phyloP scores from a whole-genome alignment of 495 filamentous ascomycete species.

The Cercophora sp. region DNA sequence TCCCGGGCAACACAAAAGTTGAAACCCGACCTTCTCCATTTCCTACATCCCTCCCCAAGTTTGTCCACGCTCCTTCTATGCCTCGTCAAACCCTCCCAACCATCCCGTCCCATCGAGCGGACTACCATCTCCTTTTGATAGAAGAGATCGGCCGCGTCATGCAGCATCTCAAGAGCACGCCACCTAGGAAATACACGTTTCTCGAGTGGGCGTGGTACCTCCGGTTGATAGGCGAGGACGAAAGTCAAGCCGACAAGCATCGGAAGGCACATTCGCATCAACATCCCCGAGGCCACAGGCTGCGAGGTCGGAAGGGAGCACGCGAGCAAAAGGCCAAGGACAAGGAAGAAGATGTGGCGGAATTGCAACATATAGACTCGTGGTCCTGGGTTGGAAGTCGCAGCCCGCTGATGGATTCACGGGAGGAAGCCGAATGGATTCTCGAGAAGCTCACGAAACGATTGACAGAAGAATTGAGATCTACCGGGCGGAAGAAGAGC shows the following conservation, averaged over 20 bases:
- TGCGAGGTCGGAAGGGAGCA: background rate
- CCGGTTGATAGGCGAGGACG: slow-evolving; percentile 68
- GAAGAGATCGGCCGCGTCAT: slow-evolving; percentile 65
- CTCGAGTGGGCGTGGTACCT: slow-evolving; percentile 81
- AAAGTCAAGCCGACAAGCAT: slow-evolving; percentile 44
- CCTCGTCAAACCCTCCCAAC: slow-evolving; percentile 24
- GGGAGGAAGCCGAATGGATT: slow-evolving; percentile 78
- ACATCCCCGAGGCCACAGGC: too few relatives aligned
- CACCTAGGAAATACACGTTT: slow-evolving; percentile 68
- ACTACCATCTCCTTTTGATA: slow-evolving; percentile 64
- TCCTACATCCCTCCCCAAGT: slow-evolving; percentile 7
- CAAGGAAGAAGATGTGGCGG: slow-evolving; percentile 3
- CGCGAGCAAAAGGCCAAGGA: background rate
- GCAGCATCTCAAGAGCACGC: slow-evolving; percentile 54
- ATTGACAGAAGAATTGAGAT: slow-evolving; percentile 53
- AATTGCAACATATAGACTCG: slow-evolving; percentile 14
- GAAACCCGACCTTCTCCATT: slow-evolving; percentile 2
- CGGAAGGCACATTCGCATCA: slow-evolving; percentile 17
- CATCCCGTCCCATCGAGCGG: slow-evolving; percentile 37
- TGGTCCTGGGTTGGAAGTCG: slow-evolving; percentile 78
- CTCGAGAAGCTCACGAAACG: slow-evolving; percentile 57
- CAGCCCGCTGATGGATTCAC: slow-evolving; percentile 69
- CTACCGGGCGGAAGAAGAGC: slow-evolving; percentile 11
- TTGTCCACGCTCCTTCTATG: slow-evolving; percentile 26
- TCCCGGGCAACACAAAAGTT: slow-evolving; percentile 15